These are phyloP conservation scores for Pelargonium nanum DNA, from an alignment of 345 rosid genomes.

Conservation along the genomic window DNA sequence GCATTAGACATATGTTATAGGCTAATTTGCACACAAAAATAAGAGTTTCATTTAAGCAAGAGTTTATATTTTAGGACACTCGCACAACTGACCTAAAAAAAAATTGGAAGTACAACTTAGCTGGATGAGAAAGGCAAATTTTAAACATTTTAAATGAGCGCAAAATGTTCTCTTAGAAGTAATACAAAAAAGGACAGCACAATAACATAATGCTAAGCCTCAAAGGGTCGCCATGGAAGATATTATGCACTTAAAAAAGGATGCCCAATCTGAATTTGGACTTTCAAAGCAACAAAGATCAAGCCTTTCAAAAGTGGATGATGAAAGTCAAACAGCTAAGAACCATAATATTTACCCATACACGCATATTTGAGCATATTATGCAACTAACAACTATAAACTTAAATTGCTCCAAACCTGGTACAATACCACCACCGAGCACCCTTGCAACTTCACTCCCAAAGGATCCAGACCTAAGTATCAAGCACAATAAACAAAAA, in stretches of 20 bases:
- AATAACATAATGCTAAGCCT: too few species aligned
- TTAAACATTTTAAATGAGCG: too few species aligned
- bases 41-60: not conserved
- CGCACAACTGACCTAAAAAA: not conserved
- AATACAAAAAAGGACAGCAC: too few species aligned
- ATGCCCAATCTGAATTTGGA: too few species aligned
- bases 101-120: not conserved
- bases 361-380: not conserved
- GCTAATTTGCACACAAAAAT: not conserved
- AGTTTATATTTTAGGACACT: too few species aligned
- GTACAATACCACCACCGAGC: constrained; percentile 95
- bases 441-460: constrained; percentile 83
- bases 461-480: constrained; percentile 55
- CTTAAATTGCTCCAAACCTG: constrained; percentile 43
- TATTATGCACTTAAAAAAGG: too few species aligned
- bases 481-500: constrained; percentile 5
- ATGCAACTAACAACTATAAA: not conserved
- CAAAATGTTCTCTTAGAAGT: too few species aligned
- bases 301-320: not conserved
- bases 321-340: not conserved
- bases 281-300: too few species aligned
- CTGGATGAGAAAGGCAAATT: not conserved
- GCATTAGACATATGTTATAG: too few species aligned
- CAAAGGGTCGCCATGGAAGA: too few species aligned
- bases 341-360: not conserved